Evolutionary conservation across 2,329 filamentous ascomycete species (phyloP).

Genomic region (Trichoderma koningiopsis): DNA sequence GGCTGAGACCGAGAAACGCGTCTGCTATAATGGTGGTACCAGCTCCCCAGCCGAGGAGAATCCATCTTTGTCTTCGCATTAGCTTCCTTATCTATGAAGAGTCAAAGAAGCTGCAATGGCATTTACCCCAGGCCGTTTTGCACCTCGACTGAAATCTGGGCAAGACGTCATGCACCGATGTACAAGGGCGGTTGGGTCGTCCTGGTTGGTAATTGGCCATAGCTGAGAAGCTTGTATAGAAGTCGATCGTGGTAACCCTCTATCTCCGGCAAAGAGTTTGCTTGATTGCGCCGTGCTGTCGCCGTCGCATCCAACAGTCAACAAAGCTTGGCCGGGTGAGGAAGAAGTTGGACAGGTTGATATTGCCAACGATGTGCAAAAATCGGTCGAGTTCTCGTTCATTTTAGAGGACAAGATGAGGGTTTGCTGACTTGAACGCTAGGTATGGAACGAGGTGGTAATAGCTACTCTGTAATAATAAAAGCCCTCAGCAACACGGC

Average conservation of each 20-base stretch:
- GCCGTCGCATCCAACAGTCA: not conserved
- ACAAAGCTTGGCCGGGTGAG: not conserved
- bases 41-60: constrained; percentile 21
- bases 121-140: constrained; percentile 20
- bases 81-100: not conserved
- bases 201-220: not conserved
- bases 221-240: constrained; percentile 13
- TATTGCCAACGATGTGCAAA: not conserved
- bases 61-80: not conserved
- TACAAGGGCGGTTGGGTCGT: constrained; percentile 1
- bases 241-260: constrained; percentile 9
- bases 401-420: not conserved
- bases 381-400: not conserved
- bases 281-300: not conserved
- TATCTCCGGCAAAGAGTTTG: constrained; percentile 15
- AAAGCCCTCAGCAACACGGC: not conserved
- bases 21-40: constrained; percentile 24
- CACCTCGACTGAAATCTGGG: constrained; percentile 25
- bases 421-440: not conserved
- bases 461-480: not conserved
- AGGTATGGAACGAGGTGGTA: not conserved
- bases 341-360: not conserved
- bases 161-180: constrained; percentile 27
- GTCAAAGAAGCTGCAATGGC: not conserved
- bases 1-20: constrained; percentile 33